A percentile compares a stretch with the other conserved stretches of the same genome.
These are phyloP conservation scores for Acrocalymma vagum DNA, from an alignment of 2,329 filamentous ascomycete genomes.

Conservation along the genomic window DNA sequence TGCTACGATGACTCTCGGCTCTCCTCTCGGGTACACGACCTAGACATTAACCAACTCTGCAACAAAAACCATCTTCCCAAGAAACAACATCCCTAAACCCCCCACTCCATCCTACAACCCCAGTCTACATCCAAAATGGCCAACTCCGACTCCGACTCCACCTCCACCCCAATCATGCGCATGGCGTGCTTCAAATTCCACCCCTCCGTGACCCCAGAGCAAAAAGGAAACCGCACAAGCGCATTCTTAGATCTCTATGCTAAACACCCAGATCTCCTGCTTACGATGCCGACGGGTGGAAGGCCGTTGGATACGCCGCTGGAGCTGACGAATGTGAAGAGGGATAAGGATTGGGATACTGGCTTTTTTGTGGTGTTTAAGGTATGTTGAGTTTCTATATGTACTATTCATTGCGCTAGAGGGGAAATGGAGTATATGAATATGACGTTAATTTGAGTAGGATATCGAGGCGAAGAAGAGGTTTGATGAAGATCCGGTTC, in stretches of 20 bases:
- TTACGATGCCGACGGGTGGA: conserved; percentile 25
- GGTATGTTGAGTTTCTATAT: conserved; percentile 14
- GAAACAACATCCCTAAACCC: not conserved
- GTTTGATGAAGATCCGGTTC: conserved; percentile 31
- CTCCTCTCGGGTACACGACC: no score
- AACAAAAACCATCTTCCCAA: conserved; percentile 1
- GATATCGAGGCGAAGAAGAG: conserved; percentile 25
- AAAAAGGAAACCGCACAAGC: conserved; percentile 30
- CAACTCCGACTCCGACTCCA: not conserved
- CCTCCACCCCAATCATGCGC: conserved; percentile 21
- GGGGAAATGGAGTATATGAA: not conserved
- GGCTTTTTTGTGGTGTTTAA: conserved; percentile 37
- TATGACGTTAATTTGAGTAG: conserved; percentile 10
- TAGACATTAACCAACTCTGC: no score
- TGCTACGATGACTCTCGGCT: no score
- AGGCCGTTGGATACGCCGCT: conserved; percentile 29
- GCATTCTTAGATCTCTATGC: conserved; percentile 33
- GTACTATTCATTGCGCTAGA: not conserved
- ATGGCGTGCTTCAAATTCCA: conserved; percentile 34
- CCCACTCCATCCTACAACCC: not conserved
- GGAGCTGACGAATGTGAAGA: conserved; percentile 29
- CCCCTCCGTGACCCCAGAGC: conserved; percentile 17
- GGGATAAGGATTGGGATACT: conserved; percentile 32
- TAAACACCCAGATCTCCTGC: conserved; percentile 21
- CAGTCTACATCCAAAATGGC: conserved; percentile 6